Percentiles rank a stretch among this genome's conserved stretches.
phyloP scores from a whole-genome alignment of 371 early-diverging fungal genomes.

The Mucor mucedo region DNA sequence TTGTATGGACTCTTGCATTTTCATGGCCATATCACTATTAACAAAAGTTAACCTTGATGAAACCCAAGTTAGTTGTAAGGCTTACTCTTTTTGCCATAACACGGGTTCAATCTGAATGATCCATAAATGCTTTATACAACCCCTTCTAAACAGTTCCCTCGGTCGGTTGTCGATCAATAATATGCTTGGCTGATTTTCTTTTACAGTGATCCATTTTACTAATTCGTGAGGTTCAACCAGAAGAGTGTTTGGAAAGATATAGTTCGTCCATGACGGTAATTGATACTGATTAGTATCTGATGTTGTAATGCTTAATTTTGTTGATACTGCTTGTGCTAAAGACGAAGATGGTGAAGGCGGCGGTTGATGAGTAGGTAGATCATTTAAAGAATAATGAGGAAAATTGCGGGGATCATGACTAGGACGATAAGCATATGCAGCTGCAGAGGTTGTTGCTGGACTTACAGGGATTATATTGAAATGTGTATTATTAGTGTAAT shows the following conservation, averaged over 20 bases:
- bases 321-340: slow-evolving; percentile 1
- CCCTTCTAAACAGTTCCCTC: slow-evolving; percentile 62
- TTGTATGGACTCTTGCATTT: slow-evolving; percentile 12
- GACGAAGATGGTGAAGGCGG: background rate
- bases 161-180: slow-evolving; percentile 80
- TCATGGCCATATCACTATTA: background rate
- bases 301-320: slow-evolving; percentile 2
- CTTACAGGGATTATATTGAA: slow-evolving; percentile 11
- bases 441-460: slow-evolving; percentile 4
- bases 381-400: slow-evolving; percentile 23
- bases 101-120: slow-evolving; percentile 82
- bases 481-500: slow-evolving; percentile 4
- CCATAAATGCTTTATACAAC: slow-evolving; percentile 69
- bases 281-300: background rate
- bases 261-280: slow-evolving; percentile 20
- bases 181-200: slow-evolving; percentile 44
- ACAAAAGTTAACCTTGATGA: background rate
- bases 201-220: slow-evolving; percentile 32
- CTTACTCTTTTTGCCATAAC: slow-evolving; percentile 57
- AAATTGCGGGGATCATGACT: slow-evolving; percentile 27
- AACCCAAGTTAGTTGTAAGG: background rate
- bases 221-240: slow-evolving; percentile 45
- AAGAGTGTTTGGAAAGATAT: slow-evolving; percentile 30
- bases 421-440: slow-evolving; percentile 16
- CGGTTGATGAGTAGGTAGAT: slow-evolving; percentile 1